These are phyloP conservation scores for Picochlorum sp. DNA, from an alignment of 139 green algal genomes.

Conservation along the genomic window DNA sequence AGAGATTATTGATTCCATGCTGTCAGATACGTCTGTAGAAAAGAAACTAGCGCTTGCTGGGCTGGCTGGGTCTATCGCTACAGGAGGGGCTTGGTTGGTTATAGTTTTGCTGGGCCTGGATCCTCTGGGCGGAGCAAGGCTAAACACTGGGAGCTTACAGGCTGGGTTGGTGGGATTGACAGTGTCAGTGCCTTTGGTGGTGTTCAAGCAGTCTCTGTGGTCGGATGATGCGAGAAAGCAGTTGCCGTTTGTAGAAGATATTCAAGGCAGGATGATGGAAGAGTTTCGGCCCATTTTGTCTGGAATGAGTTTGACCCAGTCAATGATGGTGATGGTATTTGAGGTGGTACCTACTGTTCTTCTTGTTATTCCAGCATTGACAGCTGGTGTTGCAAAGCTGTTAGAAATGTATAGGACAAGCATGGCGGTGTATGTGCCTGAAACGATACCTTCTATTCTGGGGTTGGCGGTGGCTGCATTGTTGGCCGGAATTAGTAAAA, in stretches of 20 bases:
- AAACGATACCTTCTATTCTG: neutral
- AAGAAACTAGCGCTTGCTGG: constrained; percentile 5
- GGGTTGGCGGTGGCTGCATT: constrained; percentile 3
- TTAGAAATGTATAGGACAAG: constrained; percentile 7
- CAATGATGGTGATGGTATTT: constrained; percentile 2
- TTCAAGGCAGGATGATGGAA: constrained; percentile 9
- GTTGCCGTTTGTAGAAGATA: constrained; percentile 16
- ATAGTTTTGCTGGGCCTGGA: constrained; percentile 16
- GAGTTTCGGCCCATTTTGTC: constrained; percentile 9
- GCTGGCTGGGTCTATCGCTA: neutral
- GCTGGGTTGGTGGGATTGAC: constrained; percentile 4
- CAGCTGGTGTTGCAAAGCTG: constrained; percentile 10
- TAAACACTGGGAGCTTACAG: neutral
- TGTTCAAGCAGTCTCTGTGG: constrained; percentile 10
- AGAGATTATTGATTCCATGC: constrained; percentile 7
- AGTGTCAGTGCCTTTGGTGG: constrained; percentile 11
- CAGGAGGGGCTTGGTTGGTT: neutral
- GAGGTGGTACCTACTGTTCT: constrained; percentile 19
- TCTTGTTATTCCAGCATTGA: constrained; percentile 18
- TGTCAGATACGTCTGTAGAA: constrained; percentile 7
- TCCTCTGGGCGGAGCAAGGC: constrained; percentile 12
- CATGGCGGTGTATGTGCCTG: neutral
- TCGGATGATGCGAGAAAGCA: constrained; percentile 5
- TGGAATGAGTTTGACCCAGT: constrained; percentile 5
- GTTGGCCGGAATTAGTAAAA: constrained; percentile 4